phyloP scores from a whole-genome alignment of 176 grass and related monocot genomes.

The Alopecurus myosuroides region DNA sequence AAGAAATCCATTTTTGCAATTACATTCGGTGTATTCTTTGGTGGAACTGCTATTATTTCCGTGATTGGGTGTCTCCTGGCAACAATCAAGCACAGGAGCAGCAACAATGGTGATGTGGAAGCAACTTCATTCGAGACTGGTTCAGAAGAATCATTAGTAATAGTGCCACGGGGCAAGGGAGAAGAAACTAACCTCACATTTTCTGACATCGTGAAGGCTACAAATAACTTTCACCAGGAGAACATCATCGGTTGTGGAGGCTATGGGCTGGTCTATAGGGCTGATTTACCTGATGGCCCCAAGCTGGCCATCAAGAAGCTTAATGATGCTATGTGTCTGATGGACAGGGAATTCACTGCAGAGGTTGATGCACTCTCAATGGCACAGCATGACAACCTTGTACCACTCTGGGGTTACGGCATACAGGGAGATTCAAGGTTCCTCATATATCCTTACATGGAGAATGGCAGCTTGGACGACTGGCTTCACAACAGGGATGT shows the following conservation, averaged over 20 bases:
- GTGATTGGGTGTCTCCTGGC: not conserved
- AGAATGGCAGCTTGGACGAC: constrained; percentile 82
- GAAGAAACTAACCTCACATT: constrained; percentile 38
- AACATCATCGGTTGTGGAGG: constrained; percentile 67
- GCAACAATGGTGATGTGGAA: constrained; percentile 5
- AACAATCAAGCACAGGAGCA: not conserved
- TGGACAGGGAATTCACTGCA: constrained; percentile 65
- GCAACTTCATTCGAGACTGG: not conserved
- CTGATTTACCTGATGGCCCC: constrained; percentile 36
- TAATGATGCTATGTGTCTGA: constrained; percentile 41
- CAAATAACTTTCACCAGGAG: constrained; percentile 61
- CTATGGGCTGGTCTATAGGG: constrained; percentile 63
- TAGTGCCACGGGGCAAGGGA: not conserved
- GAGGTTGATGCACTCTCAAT: constrained; percentile 64
- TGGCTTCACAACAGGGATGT: constrained; percentile 66
- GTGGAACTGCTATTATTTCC: constrained; percentile 8
- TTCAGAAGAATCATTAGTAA: constrained; percentile 34
- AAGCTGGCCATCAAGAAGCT: constrained; percentile 70
- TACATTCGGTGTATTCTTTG: constrained; percentile 10
- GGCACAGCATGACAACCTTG: constrained; percentile 61
- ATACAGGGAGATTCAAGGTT: constrained; percentile 42
- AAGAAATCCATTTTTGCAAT: constrained; percentile 5
- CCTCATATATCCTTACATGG: constrained; percentile 75
- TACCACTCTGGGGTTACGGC: constrained; percentile 55
- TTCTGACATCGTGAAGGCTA: constrained; percentile 44